A percentile compares a stretch with the other conserved stretches of the same genome.
These are phyloP conservation scores for Candida tetrigidarum DNA, from an alignment of 1,139 yeast genomes.

Conservation along the genomic window DNA sequence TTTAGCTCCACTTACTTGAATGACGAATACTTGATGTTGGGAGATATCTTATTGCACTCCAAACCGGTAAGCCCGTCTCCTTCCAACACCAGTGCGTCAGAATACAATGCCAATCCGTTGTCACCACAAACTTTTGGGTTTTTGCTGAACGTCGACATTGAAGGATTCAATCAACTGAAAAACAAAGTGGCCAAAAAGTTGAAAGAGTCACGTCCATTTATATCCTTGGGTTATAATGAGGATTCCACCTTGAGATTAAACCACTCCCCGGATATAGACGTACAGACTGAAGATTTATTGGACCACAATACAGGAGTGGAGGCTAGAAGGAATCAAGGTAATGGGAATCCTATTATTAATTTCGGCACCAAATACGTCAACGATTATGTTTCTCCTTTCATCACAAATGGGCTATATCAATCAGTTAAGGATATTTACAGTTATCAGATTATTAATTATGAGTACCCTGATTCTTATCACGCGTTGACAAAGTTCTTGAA, in stretches of 20 bases:
- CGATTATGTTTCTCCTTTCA: slow-evolving; percentile 56
- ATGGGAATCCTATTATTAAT: slow-evolving; percentile 15
- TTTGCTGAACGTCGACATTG: slow-evolving; percentile 14
- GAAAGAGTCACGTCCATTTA: slow-evolving; percentile 45
- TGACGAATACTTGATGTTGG: slow-evolving; percentile 63
- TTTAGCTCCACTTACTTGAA: slow-evolving; percentile 44
- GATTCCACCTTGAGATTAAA: slow-evolving; percentile 15
- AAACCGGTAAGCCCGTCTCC: slow-evolving; percentile 58
- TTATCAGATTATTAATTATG: slow-evolving; percentile 57
- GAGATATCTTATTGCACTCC: slow-evolving; percentile 54
- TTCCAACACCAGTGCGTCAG: slow-evolving; percentile 33
- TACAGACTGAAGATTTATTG: slow-evolving; percentile 19
- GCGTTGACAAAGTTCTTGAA: slow-evolving; percentile 60
- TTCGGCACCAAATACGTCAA: slow-evolving; percentile 12
- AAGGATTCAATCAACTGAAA: slow-evolving; percentile 17
- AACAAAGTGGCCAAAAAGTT: slow-evolving; percentile 24
- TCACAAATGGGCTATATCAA: slow-evolving; percentile 62
- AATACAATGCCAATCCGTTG: slow-evolving; percentile 20
- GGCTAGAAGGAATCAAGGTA: slow-evolving; percentile 2
- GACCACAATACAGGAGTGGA: slow-evolving; percentile 18
- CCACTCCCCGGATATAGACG: slow-evolving; percentile 16
- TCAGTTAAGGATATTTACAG: slow-evolving; percentile 69
- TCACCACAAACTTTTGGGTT: slow-evolving; percentile 21
- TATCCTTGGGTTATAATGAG: slow-evolving; percentile 40
- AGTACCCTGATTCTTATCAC: slow-evolving; percentile 71